Percentiles rank a stretch among this genome's conserved stretches.
Evolutionary conservation across 2,329 filamentous ascomycete species (phyloP).

Genomic region (Diaporthe nobilis): DNA sequence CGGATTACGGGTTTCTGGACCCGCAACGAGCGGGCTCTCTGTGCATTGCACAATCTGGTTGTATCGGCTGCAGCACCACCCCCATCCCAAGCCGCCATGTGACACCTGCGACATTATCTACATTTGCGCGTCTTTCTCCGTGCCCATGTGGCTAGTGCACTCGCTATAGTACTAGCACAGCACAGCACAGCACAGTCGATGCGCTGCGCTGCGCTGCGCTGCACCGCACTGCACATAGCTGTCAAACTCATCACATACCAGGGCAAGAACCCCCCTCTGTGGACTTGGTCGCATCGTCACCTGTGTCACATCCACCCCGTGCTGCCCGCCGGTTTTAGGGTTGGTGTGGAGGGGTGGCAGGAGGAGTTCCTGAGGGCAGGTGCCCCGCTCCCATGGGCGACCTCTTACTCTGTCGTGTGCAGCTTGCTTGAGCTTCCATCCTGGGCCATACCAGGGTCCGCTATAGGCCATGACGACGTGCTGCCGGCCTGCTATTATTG

Average conservation of each 20-base stretch:
- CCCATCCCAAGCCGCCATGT: conserved; percentile 24
- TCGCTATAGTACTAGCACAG: conserved; percentile 6
- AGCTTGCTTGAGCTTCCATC: conserved; percentile 32
- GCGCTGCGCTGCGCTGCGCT: conserved; percentile 1
- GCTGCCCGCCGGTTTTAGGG: conserved; percentile 23
- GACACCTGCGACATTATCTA: conserved; percentile 31
- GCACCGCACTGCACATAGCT: conserved; percentile 2
- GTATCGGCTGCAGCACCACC: conserved; percentile 18
- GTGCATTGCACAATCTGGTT: conserved; percentile 20
- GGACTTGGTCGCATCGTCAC: conserved; percentile 25
- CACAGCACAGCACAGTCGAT: conserved; percentile 6
- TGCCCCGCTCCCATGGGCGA: conserved; percentile 30
- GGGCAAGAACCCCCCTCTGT: conserved; percentile 6
- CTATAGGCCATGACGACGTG: conserved; percentile 24
- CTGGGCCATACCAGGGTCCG: conserved; percentile 24
- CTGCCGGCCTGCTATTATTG: conserved; percentile 19
- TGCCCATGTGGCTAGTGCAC: conserved; percentile 17
- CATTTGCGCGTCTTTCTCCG: not conserved
- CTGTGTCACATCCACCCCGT: conserved; percentile 29
- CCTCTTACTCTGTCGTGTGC: conserved; percentile 30
- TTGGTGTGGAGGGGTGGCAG: conserved; percentile 24
- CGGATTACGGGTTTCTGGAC: conserved; percentile 15
- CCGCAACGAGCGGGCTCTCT: not conserved
- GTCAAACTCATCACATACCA: conserved; percentile 7
- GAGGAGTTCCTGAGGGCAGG: conserved; percentile 9